These are phyloP conservation scores for Rhododendron vialii DNA, from an alignment of 148 eudicot genomes.

Conservation along the genomic window DNA sequence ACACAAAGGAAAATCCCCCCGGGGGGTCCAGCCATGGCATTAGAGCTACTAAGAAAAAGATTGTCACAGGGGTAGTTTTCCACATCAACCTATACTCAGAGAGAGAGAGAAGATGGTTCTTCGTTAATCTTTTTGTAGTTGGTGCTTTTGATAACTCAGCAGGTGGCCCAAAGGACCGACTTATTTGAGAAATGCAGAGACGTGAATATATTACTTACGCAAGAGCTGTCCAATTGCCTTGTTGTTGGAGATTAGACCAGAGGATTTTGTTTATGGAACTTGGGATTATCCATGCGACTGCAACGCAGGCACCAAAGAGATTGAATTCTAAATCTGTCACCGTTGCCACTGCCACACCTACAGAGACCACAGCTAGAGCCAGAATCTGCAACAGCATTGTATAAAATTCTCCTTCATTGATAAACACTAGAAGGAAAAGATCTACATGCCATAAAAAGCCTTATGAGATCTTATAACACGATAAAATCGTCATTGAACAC, in stretches of 20 bases:
- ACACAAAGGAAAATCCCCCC: constrained; percentile 64
- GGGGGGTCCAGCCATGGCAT: constrained; percentile 94
- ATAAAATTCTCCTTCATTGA: not conserved
- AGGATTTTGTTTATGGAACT: constrained; percentile 86
- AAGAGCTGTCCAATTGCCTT: constrained; percentile 88
- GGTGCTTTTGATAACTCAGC: not conserved
- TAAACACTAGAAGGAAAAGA: not conserved
- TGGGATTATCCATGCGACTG: constrained; percentile 78
- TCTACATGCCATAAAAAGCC: not conserved
- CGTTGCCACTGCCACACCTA: constrained; percentile 88
- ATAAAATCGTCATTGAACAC: not conserved
- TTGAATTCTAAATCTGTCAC: constrained; percentile 88
- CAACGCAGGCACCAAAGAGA: constrained; percentile 75
- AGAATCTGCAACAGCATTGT: constrained; percentile 42
- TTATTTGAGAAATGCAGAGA: not conserved
- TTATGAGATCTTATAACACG: not conserved
- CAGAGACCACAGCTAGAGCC: constrained; percentile 63
- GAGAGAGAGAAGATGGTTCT: not conserved
- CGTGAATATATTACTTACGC: constrained; percentile 43
- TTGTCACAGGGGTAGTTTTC: constrained; percentile 82
- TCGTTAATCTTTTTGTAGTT: not conserved
- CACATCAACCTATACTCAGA: constrained; percentile 71
- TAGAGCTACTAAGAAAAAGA: constrained; percentile 67
- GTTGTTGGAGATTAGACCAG: constrained; percentile 82
- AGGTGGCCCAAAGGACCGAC: not conserved